A percentile compares a stretch with the other conserved stretches of the same genome.
phyloP scores from a whole-genome alignment of 148 eudicot genomes.

The Spergularia bocconei region DNA sequence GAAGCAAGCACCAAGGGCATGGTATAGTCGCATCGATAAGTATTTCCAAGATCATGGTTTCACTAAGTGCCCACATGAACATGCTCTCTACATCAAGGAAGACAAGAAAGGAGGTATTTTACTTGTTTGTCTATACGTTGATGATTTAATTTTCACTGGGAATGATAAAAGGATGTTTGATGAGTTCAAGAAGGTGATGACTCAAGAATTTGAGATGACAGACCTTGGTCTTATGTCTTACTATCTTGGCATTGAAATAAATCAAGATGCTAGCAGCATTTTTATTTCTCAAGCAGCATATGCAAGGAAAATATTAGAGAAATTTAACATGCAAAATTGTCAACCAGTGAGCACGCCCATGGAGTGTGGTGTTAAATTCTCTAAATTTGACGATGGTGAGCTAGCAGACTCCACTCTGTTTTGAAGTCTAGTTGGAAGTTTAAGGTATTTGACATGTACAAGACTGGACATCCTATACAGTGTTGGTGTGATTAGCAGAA shows the following conservation, averaged over 20 bases:
- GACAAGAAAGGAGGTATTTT: not conserved
- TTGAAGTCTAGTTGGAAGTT: not conserved
- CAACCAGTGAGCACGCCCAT: not conserved
- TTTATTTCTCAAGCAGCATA: not conserved
- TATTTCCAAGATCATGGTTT: not conserved
- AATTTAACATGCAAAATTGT: slow-evolving; percentile 3
- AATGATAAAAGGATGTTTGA: not conserved
- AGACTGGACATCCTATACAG: not conserved
- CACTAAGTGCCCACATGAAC: not conserved
- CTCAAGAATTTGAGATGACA: not conserved
- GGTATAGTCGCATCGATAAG: slow-evolving; percentile 14
- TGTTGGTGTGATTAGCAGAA: not conserved
- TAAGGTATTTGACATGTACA: not conserved
- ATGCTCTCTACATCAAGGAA: not conserved
- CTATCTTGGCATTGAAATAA: not conserved
- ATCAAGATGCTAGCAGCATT: not conserved
- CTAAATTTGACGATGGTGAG: not conserved
- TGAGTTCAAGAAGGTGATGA: slow-evolving; percentile 1
- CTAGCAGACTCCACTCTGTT: not conserved
- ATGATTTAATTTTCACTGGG: not conserved
- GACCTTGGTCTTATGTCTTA: not conserved
- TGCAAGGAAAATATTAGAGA: not conserved
- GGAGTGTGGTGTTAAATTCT: not conserved
- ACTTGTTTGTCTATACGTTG: not conserved
- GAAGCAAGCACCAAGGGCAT: slow-evolving; percentile 23